phyloP scores from a whole-genome alignment of 2,329 filamentous ascomycete genomes.

The Pseudogymnoascus pannorum region DNA sequence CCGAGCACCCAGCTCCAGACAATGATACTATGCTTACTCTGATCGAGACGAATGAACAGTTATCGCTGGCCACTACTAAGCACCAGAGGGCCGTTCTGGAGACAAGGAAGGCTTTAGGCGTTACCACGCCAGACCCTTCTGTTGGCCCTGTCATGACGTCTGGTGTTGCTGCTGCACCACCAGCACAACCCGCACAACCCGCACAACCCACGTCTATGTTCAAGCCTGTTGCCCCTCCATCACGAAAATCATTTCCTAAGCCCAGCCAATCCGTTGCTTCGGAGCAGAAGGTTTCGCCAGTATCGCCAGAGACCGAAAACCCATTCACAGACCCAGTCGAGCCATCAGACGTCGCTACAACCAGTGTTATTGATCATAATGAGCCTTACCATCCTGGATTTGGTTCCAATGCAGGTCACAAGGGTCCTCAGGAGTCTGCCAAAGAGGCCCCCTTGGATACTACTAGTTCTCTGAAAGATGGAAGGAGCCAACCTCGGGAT shows the following conservation, averaged over 20 bases:
- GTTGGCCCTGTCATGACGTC: conserved; percentile 1
- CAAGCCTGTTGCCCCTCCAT: conserved; percentile 13
- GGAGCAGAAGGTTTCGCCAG: background rate
- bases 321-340: conserved; percentile 25
- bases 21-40: conserved; percentile 89
- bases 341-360: background rate
- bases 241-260: background rate
- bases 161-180: background rate
- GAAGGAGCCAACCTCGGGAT: background rate
- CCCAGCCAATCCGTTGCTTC: conserved; percentile 13
- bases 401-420: conserved; percentile 22
- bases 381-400: conserved; percentile 31
- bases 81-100: conserved; percentile 74
- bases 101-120: conserved; percentile 48
- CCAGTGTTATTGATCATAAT: conserved; percentile 7
- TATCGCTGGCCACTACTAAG: conserved; percentile 73
- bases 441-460: conserved; percentile 23
- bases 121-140: conserved; percentile 22
- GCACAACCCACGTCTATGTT: conserved; percentile 12
- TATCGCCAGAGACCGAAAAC: conserved; percentile 21
- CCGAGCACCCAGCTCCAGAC: conserved; percentile 72
- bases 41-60: conserved; percentile 89
- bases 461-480: conserved; percentile 14
- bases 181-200: conserved; percentile 8
- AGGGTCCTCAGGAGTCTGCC: conserved; percentile 23